Evolutionary conservation across 2,329 filamentous ascomycete species (phyloP).

Genomic region (Myriosclerotinia duriaeana): DNA sequence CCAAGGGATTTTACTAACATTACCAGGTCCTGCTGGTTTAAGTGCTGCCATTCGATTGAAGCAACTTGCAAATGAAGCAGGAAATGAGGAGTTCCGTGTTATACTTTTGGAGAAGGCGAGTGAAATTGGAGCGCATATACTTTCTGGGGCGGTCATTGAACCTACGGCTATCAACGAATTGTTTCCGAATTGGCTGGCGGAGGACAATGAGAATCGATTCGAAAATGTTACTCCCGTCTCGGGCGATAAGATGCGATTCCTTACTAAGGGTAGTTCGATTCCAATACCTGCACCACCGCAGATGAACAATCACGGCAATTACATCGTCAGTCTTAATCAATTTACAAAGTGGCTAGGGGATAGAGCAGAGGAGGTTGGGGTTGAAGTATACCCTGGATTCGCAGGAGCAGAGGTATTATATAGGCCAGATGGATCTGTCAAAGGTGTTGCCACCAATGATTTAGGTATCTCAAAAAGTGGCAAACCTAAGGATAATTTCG

Average conservation of each 20-base stretch:
- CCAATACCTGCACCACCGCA: slow-evolving; percentile 88
- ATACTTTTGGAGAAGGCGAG: slow-evolving; percentile 92
- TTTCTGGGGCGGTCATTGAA: slow-evolving; percentile 94
- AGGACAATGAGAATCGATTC: slow-evolving; percentile 85
- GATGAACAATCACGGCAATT: slow-evolving; percentile 98
- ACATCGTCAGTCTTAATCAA: slow-evolving; percentile 93
- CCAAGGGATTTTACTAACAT: slow-evolving; percentile 25
- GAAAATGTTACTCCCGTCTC: slow-evolving; percentile 81
- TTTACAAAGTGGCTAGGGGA: slow-evolving; percentile 95
- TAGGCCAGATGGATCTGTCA: slow-evolving; percentile 79
- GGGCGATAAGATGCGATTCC: slow-evolving; percentile 86
- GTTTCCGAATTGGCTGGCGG: slow-evolving; percentile 87
- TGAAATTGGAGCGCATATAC: slow-evolving; percentile 89
- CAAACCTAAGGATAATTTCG: slow-evolving; percentile 84
- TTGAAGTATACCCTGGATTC: slow-evolving; percentile 95
- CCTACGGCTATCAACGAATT: slow-evolving; percentile 85
- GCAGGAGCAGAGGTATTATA: slow-evolving; percentile 93
- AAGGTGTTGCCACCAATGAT: slow-evolving; percentile 94
- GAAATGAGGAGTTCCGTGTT: slow-evolving; percentile 94
- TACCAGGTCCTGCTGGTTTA: slow-evolving; percentile 78
- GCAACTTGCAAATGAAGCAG: slow-evolving; percentile 89
- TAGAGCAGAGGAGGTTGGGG: slow-evolving; percentile 91
- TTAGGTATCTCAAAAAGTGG: slow-evolving; percentile 80
- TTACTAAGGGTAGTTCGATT: slow-evolving; percentile 76
- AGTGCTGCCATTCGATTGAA: slow-evolving; percentile 92